These are phyloP conservation scores for Kewa caespitosa DNA, from an alignment of 179 eudicot species.

Conservation along the genomic window DNA sequence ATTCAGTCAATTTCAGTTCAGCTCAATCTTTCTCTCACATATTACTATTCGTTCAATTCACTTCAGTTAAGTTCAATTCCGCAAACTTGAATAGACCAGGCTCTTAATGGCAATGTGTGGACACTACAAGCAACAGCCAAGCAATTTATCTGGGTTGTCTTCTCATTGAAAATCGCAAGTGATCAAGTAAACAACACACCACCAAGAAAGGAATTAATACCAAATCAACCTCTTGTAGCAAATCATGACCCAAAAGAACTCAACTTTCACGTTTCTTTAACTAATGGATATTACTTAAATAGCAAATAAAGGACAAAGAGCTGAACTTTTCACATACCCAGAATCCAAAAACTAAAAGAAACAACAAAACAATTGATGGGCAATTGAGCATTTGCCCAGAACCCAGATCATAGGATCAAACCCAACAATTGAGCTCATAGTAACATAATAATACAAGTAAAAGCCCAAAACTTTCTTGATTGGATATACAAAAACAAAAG, in stretches of 20 bases:
- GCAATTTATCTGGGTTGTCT: background rate
- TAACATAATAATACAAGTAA: background rate
- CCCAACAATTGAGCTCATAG: background rate
- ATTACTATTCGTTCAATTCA: no score
- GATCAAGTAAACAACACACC: background rate
- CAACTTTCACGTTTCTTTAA: no score
- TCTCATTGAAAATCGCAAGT: background rate
- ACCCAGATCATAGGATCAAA: background rate
- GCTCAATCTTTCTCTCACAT: no score
- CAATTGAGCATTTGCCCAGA: background rate
- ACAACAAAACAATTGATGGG: background rate
- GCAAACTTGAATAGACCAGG: no score
- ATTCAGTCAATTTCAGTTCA: no score
- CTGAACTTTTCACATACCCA: slow-evolving; percentile 5
- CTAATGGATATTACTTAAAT: background rate
- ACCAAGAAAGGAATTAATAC: background rate
- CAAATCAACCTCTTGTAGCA: background rate
- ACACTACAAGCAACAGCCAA: no score
- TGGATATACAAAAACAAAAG: background rate
- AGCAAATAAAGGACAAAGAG: background rate
- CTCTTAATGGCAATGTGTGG: no score
- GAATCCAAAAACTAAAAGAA: background rate
- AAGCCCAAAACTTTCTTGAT: background rate
- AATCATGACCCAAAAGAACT: background rate
- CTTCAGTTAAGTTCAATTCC: no score